A percentile compares a stretch with the other conserved stretches of the same genome.
Evolutionary conservation across 2,329 filamentous ascomycete species (phyloP).

Genomic region (Colletotrichum viniferum): DNA sequence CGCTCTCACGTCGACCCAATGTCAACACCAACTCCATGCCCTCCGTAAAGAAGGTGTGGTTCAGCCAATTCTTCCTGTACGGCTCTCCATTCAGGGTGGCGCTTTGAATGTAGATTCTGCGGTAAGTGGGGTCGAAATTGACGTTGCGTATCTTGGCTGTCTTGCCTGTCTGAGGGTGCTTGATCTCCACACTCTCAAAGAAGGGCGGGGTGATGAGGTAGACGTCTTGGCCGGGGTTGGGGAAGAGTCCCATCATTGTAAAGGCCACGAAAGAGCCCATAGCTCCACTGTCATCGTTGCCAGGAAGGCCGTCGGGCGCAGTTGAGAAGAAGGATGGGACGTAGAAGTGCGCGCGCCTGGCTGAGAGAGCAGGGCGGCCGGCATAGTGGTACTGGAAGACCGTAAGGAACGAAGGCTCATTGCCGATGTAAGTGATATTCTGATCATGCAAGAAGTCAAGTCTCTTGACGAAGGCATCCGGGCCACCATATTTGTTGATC

Average conservation of each 20-base stretch:
- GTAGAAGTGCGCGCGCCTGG: conserved; percentile 63
- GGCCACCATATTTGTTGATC: conserved; percentile 65
- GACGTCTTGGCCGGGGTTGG: conserved; percentile 70
- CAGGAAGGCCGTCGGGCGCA: conserved; percentile 64
- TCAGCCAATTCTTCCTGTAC: conserved; percentile 71
- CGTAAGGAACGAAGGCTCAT: conserved; percentile 64
- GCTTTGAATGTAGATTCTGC: conserved; percentile 67
- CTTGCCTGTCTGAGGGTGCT: conserved; percentile 60
- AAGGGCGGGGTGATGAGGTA: conserved; percentile 75
- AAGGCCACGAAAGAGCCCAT: conserved; percentile 73
- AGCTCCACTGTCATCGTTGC: conserved; percentile 73
- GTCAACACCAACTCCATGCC: conserved; percentile 68
- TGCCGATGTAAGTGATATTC: conserved; percentile 69
- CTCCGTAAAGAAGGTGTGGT: conserved; percentile 69
- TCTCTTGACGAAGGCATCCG: conserved; percentile 58
- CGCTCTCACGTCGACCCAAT: conserved; percentile 64
- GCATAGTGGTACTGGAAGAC: conserved; percentile 75
- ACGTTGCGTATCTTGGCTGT: conserved; percentile 63
- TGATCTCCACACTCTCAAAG: conserved; percentile 65
- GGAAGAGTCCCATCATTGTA: conserved; percentile 73
- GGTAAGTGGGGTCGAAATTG: conserved; percentile 65
- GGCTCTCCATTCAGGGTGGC: conserved; percentile 64
- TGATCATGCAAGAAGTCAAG: conserved; percentile 69
- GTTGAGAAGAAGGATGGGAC: conserved; percentile 69
- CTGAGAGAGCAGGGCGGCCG: conserved; percentile 62